A percentile compares a stretch with the other conserved stretches of the same genome.
Evolutionary conservation across 2,329 filamentous ascomycete species (phyloP).

Genomic region (Elsinoe necatrix): DNA sequence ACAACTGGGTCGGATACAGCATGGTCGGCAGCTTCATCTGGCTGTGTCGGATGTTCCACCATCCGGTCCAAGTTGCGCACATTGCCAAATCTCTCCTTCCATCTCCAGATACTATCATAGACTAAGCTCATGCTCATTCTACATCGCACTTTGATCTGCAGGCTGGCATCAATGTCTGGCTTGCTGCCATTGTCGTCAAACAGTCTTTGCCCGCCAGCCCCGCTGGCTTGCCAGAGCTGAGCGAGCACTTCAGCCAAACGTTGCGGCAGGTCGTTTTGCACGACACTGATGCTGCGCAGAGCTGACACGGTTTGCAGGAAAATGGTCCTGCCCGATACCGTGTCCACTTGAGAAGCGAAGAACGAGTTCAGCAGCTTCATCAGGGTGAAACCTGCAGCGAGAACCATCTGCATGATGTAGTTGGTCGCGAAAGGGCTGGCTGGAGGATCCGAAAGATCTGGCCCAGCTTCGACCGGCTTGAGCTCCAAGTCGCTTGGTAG

Average conservation of each 20-base stretch:
- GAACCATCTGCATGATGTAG: constrained; percentile 77
- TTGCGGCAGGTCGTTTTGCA: constrained; percentile 70
- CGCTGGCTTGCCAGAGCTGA: constrained; percentile 66
- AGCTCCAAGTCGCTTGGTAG: constrained; percentile 28
- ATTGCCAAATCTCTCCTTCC: constrained; percentile 62
- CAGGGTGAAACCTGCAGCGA: constrained; percentile 69
- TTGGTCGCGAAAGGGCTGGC: constrained; percentile 55
- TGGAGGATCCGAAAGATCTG: constrained; percentile 11
- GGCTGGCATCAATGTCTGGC: constrained; percentile 50
- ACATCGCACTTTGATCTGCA: constrained; percentile 74
- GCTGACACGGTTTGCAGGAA: constrained; percentile 64
- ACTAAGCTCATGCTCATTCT: constrained; percentile 79
- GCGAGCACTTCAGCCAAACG: constrained; percentile 77
- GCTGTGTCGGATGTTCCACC: constrained; percentile 67
- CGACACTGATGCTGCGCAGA: constrained; percentile 64
- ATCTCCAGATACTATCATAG: constrained; percentile 78
- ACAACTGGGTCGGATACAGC: constrained; percentile 37
- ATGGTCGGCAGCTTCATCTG: constrained; percentile 20
- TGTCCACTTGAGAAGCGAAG: constrained; percentile 64
- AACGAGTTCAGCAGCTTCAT: constrained; percentile 70
- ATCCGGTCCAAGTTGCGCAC: constrained; percentile 47
- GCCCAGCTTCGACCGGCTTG: constrained; percentile 11
- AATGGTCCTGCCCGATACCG: constrained; percentile 55
- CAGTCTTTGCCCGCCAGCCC: constrained; percentile 20
- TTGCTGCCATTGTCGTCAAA: constrained; percentile 26